phyloP scores from a whole-genome alignment of 768 basidiomycete species.

The Dentipellis fragilis region DNA sequence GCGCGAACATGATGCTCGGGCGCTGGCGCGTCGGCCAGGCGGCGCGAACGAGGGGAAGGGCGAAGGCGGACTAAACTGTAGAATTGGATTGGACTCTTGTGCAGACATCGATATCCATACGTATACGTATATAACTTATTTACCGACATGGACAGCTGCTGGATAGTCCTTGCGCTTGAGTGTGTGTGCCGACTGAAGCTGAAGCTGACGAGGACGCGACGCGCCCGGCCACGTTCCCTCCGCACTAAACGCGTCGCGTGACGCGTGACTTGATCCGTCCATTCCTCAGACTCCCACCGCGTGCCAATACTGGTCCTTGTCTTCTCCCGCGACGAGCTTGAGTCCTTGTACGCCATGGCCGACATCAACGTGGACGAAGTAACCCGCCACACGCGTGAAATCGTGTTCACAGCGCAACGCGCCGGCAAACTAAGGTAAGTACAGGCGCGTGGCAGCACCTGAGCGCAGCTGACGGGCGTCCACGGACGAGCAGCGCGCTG shows the following conservation, averaged over 20 bases:
- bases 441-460: too few relatives aligned
- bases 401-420: neutral
- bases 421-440: neutral
- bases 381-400: neutral
- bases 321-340: too few relatives aligned
- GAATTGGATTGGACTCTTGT: neutral
- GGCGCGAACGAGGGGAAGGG: neutral
- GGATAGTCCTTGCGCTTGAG: too few relatives aligned
- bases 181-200: too few relatives aligned
- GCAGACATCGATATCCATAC: neutral
- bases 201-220: neutral
- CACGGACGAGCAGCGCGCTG: slow-evolving; percentile 23
- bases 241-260: neutral
- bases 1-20: slow-evolving; percentile 73
- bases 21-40: slow-evolving; percentile 39
- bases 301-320: too few relatives aligned
- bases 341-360: too few relatives aligned
- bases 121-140: too few relatives aligned
- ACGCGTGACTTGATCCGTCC: neutral
- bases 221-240: neutral
- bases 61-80: slow-evolving; percentile 8
- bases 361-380: neutral
- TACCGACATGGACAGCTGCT: too few relatives aligned
- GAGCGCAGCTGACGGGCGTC: too few relatives aligned
- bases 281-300: too few relatives aligned